These are phyloP conservation scores for Phylloporus arenicola DNA, from an alignment of 768 basidiomycete species.

Conservation along the genomic window DNA sequence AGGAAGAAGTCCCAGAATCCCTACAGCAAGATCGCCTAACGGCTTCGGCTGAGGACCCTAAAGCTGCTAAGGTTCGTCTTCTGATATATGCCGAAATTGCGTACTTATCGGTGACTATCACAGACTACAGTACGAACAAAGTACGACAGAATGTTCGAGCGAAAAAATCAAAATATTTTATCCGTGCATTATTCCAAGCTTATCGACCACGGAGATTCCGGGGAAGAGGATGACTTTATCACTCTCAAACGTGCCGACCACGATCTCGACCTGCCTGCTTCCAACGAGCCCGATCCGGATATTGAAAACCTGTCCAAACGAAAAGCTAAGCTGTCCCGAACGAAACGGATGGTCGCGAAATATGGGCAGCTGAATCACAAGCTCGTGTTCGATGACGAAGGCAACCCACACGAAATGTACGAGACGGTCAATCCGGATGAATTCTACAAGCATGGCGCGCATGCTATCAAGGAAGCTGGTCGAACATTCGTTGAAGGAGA, in stretches of 20 bases:
- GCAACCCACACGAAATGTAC: slow-evolving; percentile 73
- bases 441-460: slow-evolving; percentile 60
- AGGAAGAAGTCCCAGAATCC: slow-evolving; percentile 10
- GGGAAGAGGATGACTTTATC: slow-evolving; percentile 76
- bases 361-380: slow-evolving; percentile 58
- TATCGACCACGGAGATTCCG: slow-evolving; percentile 57
- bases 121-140: slow-evolving; percentile 69
- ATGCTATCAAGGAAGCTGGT: slow-evolving; percentile 62
- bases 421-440: slow-evolving; percentile 76
- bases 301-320: slow-evolving; percentile 73
- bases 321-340: slow-evolving; percentile 67
- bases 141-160: slow-evolving; percentile 96
- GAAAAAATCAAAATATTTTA: slow-evolving; percentile 90
- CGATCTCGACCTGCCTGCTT: slow-evolving; percentile 56
- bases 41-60: slow-evolving; percentile 12
- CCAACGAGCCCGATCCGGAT: slow-evolving; percentile 31
- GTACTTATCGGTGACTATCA: background rate
- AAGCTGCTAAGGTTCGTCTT: slow-evolving; percentile 39
- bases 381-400: slow-evolving; percentile 87
- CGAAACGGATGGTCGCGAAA: slow-evolving; percentile 68
- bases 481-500: slow-evolving; percentile 69
- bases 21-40: background rate
- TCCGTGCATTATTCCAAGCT: slow-evolving; percentile 88
- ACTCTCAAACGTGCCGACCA: slow-evolving; percentile 92
- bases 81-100: background rate